Base-by-base conservation (phyloP, 1,284 basidiomycete species). In the Pyrrhoderma lamaoense region DNA sequence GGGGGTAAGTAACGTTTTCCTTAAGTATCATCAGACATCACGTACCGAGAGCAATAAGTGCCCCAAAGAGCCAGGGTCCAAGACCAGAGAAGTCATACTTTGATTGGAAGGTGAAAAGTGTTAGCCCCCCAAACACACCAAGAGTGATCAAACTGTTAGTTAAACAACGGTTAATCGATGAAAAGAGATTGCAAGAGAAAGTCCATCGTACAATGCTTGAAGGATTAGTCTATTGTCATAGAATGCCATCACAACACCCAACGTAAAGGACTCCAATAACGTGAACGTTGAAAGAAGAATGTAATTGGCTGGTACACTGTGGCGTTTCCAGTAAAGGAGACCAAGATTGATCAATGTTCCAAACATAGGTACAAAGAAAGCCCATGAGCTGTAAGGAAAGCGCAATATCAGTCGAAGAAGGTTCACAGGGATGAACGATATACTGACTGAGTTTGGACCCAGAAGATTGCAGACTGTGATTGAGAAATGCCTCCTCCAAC, bases 21-120 rank as follows among this genome's bases (percentile, higher is more conserved):
- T 46, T 16, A 27, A 43, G 27, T 19, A 13, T 49, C 16, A 8
- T 14, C 2, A n/a, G 21, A 25, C 36, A 25, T 45, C 14, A 65
- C 79, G 31, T 67, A 87, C 85, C 55, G 49, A 92, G 69, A 9
- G 84, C 85, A 44, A 91, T 66, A 48, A 92, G 73, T 42, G 75
- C 82, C 16, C 77, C 87, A 58, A 91, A 93, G 18, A 94, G 70
- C 79, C 83, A 93, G 1, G 89, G 83, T 0, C 82, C 89, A 72
- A 93, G 77, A 46, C 85, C 84, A 35, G 80, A 81, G 67, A 95
- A 93, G 67, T 94, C 89, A 68, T 89, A 92, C 82, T 89, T 89
- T 49, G 85, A 86, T 64, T 90, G 88, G 59, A 88, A 71, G 1
- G 91, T 94, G 69, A 92, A 94, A 48, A 93, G 65, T 0, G 89